Percentiles rank a stretch among this genome's conserved stretches.
Conservation (phyloP, 192 early-diverging fungal species). For the Coemansia sp. region DNA sequence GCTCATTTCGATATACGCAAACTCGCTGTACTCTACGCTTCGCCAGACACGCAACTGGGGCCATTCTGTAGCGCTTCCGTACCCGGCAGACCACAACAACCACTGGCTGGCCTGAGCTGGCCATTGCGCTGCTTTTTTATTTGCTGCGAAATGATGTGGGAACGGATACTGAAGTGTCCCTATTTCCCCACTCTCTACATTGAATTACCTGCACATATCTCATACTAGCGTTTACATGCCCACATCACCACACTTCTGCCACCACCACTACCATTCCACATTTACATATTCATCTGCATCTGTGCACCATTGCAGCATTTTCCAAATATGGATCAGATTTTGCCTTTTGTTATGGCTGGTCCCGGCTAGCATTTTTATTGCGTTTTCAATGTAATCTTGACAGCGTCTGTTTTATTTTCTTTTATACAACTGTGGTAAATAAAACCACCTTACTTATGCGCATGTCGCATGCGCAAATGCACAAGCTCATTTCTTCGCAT, state of each 20-base stretch:
- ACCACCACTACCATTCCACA: background rate
- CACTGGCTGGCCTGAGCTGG: background rate
- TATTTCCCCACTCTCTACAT: background rate
- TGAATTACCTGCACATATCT: background rate
- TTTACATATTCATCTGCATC: background rate
- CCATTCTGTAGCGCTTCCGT: conserved; percentile 47
- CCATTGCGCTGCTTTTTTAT: background rate
- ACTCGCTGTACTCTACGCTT: conserved; percentile 36
- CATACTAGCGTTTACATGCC: background rate
- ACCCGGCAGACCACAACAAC: conserved; percentile 12
- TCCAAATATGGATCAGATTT: background rate
- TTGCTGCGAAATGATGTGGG: too few species aligned
- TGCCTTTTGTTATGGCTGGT: too few species aligned
- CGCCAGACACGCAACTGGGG: conserved; percentile 48
- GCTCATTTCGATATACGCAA: conserved; percentile 34
- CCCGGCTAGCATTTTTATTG: background rate
- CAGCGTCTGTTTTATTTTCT: background rate
- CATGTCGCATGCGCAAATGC: background rate
- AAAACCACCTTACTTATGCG: background rate
- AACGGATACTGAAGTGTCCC: background rate
- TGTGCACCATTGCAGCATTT: conserved; percentile 9
- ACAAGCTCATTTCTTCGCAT: background rate
- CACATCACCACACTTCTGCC: background rate
- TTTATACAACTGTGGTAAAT: background rate
- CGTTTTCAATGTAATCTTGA: background rate